phyloP scores from a whole-genome alignment of 2,329 filamentous ascomycete species.

The Kalmusia sp. region DNA sequence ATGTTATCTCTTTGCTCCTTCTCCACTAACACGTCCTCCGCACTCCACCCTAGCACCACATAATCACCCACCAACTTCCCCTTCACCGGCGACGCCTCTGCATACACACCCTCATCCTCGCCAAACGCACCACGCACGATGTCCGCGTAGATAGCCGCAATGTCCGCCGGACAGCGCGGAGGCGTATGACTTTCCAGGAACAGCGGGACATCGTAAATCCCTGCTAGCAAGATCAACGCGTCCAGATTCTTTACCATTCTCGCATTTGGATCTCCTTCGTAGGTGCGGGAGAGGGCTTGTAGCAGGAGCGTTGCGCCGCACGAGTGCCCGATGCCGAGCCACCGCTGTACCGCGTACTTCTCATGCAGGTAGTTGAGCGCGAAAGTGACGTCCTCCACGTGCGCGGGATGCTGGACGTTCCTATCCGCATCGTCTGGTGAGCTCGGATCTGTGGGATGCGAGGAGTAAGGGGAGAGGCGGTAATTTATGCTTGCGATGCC shows the following conservation, averaged over 20 bases:
- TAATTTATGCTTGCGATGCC: slow-evolving; percentile 72
- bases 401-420: slow-evolving; percentile 64
- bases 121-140: slow-evolving; percentile 71
- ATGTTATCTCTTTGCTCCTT: slow-evolving; percentile 66
- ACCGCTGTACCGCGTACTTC: slow-evolving; percentile 55
- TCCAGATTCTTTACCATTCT: slow-evolving; percentile 45
- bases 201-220: slow-evolving; percentile 70
- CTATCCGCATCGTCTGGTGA: slow-evolving; percentile 56
- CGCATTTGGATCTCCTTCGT: background rate
- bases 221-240: slow-evolving; percentile 67
- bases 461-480: slow-evolving; percentile 63
- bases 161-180: slow-evolving; percentile 22
- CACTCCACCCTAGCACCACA: slow-evolving; percentile 55
- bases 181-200: slow-evolving; percentile 56
- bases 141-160: slow-evolving; percentile 60
- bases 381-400: slow-evolving; percentile 63
- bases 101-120: slow-evolving; percentile 25
- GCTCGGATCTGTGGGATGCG: slow-evolving; percentile 53
- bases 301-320: slow-evolving; percentile 69
- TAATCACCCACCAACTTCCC: slow-evolving; percentile 49
- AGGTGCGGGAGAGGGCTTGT: slow-evolving; percentile 54
- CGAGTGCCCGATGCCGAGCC: slow-evolving; percentile 68
- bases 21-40: slow-evolving; percentile 58
- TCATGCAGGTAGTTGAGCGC: slow-evolving; percentile 60
- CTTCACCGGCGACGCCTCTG: slow-evolving; percentile 59